These are phyloP conservation scores for Pseudogymnoascus sp. DNA, from an alignment of 2,329 filamentous ascomycete species.

Conservation along the genomic window DNA sequence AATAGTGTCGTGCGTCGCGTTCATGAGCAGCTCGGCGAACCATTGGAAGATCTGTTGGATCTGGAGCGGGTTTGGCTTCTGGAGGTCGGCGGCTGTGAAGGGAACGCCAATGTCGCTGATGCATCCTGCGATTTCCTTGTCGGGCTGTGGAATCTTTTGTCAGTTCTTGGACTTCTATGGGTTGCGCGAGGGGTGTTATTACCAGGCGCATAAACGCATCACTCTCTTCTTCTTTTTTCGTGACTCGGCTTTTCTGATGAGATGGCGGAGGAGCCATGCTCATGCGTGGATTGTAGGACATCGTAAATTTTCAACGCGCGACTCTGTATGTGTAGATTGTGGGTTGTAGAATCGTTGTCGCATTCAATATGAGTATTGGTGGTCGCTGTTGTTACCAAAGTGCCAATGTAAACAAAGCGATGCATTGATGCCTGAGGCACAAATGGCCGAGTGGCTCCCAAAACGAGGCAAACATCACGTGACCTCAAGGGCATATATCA, in stretches of 20 bases:
- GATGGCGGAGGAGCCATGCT: slow-evolving; percentile 40
- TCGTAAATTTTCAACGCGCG: slow-evolving; percentile 19
- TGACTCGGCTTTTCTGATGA: slow-evolving; percentile 38
- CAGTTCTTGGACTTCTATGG: slow-evolving; percentile 7
- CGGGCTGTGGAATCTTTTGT: slow-evolving; percentile 32
- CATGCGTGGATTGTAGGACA: slow-evolving; percentile 45
- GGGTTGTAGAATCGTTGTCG: not conserved
- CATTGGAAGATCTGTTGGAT: slow-evolving; percentile 98
- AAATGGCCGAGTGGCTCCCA: not conserved
- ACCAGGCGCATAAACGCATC: slow-evolving; percentile 51
- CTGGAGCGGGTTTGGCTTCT: slow-evolving; percentile 88
- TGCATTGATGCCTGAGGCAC: not conserved
- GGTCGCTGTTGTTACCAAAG: slow-evolving; percentile 4
- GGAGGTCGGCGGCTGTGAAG: slow-evolving; percentile 77
- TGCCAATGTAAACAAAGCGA: not conserved
- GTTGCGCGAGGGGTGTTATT: slow-evolving; percentile 18
- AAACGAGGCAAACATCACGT: not conserved
- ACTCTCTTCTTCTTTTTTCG: slow-evolving; percentile 49
- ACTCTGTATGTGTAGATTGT: not conserved
- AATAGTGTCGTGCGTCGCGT: slow-evolving; percentile 84
- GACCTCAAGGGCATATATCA: not conserved
- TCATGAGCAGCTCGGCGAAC: slow-evolving; percentile 91
- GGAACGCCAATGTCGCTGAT: slow-evolving; percentile 94
- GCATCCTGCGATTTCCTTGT: slow-evolving; percentile 85
- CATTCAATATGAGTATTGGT: slow-evolving; percentile 4